Conservation (phyloP, 1,284 basidiomycete genomes). For the Macrocystidia cucumis region DNA sequence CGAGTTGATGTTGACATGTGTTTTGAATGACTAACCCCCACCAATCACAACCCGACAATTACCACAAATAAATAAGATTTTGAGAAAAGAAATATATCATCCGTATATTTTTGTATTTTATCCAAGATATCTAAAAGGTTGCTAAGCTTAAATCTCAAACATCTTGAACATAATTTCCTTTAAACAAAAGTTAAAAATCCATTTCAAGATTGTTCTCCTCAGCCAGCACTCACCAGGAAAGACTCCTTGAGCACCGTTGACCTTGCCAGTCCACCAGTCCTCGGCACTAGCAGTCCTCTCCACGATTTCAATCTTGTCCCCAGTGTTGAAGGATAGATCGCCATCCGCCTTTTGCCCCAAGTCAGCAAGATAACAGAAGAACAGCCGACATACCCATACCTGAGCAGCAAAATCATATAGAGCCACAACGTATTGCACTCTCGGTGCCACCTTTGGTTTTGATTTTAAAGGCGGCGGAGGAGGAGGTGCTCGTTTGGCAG, state of each 20-base stretch:
- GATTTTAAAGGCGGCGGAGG: slow-evolving; percentile 88
- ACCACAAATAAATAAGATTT: too few relatives aligned
- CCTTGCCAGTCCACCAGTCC: slow-evolving; percentile 97
- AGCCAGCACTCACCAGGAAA: slow-evolving; percentile 70
- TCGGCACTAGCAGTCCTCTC: slow-evolving; percentile 81
- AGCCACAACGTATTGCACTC: slow-evolving; percentile 79
- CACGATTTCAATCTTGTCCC: slow-evolving; percentile 92
- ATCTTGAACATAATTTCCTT: slow-evolving; percentile 50
- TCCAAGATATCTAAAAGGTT: too few relatives aligned
- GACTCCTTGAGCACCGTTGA: slow-evolving; percentile 84
- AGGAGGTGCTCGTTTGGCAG: slow-evolving; percentile 76
- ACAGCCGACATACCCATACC: slow-evolving; percentile 25
- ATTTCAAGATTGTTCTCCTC: slow-evolving; percentile 4
- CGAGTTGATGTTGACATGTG: too few relatives aligned
- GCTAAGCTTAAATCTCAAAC: slow-evolving; percentile 21
- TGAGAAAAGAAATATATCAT: too few relatives aligned
- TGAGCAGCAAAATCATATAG: slow-evolving; percentile 93
- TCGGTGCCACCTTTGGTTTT: slow-evolving; percentile 59
- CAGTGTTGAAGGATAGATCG: slow-evolving; percentile 85
- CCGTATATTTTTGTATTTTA: too few relatives aligned
- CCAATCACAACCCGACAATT: too few relatives aligned
- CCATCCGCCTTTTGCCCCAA: slow-evolving; percentile 67
- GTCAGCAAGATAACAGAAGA: slow-evolving; percentile 4
- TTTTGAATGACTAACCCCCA: too few relatives aligned
- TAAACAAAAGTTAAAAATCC: slow-evolving; percentile 7